Base-by-base conservation (phyloP, 2,329 filamentous ascomycete species). In the Cryphonectria naterciae region DNA sequence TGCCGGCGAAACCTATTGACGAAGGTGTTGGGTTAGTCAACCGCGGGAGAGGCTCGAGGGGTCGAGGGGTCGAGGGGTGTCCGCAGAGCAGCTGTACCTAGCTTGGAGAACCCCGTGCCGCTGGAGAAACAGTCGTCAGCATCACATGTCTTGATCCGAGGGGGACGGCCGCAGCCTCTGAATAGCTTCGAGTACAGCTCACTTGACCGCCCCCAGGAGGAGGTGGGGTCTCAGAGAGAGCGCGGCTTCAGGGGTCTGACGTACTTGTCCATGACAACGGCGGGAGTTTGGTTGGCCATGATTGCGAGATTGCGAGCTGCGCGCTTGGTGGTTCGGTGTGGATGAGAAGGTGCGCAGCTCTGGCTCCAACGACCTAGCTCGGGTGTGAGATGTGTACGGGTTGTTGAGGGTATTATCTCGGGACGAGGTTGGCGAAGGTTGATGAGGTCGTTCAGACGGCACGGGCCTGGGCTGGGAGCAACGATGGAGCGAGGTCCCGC, bases 191-290 rank as follows among this genome's bases (percentile, higher is more conserved):
- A 75, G 62, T 62, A 68, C 54, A 61, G 77, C 69, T 75, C 68
- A 39, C 66, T 64, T 68, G 61, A 43, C 68, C 67, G 73, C 70
- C 69, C 58, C 67, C 68, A 65, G 66, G 32, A 68, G 70, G 74
- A 75, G 73, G 71, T 77, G 73, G 68, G 70, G 64, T 69, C 67
- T 28, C 25, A 49, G 63, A 49, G 63, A 49, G 63, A 65, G 63
- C 17, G 71, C 68, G 71, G 79, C 77, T 77, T 79, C 77, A 78
- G 74, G 79, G 77, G 75, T 79, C 81, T 73, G 78, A 88, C 94
- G 85, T 92, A 98, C 96, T 99, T 99, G 96, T 99, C 96, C 95
- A 99, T 99, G 94, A 99, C 96, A 98, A 99, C 96, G 93, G 96
- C 96, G 79, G 96, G 96, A 81, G 96, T 98, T 90, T 98, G 95